Conservation (phyloP, 371 early-diverging fungal genomes). For the Mortierella sp. region DNA sequence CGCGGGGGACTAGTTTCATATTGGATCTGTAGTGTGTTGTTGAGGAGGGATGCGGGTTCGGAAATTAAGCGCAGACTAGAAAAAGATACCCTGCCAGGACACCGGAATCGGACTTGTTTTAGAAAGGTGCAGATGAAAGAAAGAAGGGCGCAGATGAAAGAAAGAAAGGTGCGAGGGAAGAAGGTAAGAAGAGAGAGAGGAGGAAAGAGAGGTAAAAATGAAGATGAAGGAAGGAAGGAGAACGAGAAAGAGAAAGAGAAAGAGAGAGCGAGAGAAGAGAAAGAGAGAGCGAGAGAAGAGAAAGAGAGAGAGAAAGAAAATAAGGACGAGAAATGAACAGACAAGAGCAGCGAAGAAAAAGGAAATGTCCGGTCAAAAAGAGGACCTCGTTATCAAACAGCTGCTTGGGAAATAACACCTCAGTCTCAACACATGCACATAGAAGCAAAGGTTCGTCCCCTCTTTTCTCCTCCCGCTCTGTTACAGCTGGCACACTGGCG, state of each 20-base stretch:
- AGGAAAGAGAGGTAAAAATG: not conserved
- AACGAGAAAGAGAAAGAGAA: not conserved
- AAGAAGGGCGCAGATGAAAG: not conserved
- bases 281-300: not conserved
- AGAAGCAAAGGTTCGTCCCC: no score
- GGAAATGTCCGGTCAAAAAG: not conserved
- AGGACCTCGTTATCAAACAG: not conserved
- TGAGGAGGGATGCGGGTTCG: not conserved
- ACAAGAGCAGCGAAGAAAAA: not conserved
- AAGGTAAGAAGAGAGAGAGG: not conserved
- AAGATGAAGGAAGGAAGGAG: no score
- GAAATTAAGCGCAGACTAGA: constrained; percentile 14
- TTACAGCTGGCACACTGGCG: no score
- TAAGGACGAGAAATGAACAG: not conserved
- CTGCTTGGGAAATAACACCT: not conserved
- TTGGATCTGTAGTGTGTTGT: not conserved
- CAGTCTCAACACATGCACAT: no score
- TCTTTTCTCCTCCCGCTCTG: no score
- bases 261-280: not conserved
- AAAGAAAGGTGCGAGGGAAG: not conserved
- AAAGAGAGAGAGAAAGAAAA: no score
- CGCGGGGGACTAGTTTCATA: constrained; percentile 87
- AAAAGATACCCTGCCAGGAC: not conserved
- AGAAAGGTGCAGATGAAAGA: not conserved
- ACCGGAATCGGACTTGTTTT: not conserved